Evolutionary conservation across 345 rosid genomes (phyloP).

Genomic region (Eutrema yunnanense): DNA sequence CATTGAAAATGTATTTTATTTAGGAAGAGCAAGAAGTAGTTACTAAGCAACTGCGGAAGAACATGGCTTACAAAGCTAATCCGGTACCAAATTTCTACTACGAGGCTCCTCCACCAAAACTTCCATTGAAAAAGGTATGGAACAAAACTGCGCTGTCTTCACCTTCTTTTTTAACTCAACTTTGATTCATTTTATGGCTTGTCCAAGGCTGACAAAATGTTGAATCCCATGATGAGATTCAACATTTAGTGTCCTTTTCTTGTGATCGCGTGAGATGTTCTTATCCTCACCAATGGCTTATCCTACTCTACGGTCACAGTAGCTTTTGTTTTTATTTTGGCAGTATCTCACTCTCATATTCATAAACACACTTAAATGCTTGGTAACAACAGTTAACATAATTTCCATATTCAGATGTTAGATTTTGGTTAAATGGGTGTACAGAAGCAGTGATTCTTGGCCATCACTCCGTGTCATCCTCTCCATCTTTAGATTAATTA

Average conservation of each 20-base stretch:
- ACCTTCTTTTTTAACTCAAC: not conserved
- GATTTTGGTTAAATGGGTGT: not conserved
- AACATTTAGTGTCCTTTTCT: not conserved
- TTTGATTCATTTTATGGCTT: not conserved
- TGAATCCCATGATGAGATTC: not conserved
- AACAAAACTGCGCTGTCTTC: not conserved
- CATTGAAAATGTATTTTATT: constrained; percentile 12
- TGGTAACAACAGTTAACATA: not conserved
- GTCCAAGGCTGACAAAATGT: not conserved
- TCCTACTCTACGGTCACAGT: not conserved
- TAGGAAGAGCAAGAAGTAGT: constrained; percentile 96
- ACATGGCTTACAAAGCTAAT: constrained; percentile 78
- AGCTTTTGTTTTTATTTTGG: not conserved
- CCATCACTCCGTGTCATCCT: not conserved
- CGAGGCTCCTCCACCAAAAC: constrained; percentile 79
- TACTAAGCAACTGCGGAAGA: constrained; percentile 78
- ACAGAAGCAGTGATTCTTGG: not conserved
- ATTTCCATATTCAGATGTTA: not conserved
- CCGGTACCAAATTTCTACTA: constrained; percentile 92
- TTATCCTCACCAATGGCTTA: not conserved
- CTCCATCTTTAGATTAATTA: not conserved
- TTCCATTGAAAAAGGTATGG: constrained; percentile 71
- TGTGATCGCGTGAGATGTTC: not conserved
- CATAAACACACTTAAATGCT: not conserved
- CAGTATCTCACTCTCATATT: not conserved